phyloP scores from a whole-genome alignment of 2,329 filamentous ascomycete genomes.

The Chlorencoelia australis region DNA sequence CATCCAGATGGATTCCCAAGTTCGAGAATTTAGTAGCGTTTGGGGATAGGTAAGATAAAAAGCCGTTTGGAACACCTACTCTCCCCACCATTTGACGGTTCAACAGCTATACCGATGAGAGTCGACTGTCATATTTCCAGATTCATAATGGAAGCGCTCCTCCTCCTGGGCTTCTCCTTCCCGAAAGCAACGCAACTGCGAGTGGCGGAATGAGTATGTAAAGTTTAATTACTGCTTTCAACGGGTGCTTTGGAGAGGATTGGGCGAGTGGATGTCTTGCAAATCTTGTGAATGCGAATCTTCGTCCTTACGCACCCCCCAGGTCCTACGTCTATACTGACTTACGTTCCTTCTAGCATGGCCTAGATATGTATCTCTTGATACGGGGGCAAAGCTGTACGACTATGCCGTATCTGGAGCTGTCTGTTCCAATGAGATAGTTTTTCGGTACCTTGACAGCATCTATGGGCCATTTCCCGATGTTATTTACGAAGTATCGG shows the following conservation, averaged over 20 bases:
- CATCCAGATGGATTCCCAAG: slow-evolving; percentile 27
- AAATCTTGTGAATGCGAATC: too few relatives aligned
- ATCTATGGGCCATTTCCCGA: slow-evolving; percentile 51
- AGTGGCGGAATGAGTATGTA: slow-evolving; percentile 57
- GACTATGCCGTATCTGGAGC: slow-evolving; percentile 68
- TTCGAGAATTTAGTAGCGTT: slow-evolving; percentile 60
- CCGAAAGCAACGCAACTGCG: slow-evolving; percentile 41
- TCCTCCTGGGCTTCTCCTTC: slow-evolving; percentile 44
- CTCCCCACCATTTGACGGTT: too few relatives aligned
- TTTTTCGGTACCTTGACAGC: slow-evolving; percentile 40
- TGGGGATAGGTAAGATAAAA: slow-evolving; percentile 51
- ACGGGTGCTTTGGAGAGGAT: too few relatives aligned
- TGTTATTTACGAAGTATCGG: slow-evolving; percentile 49
- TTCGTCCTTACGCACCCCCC: too few relatives aligned
- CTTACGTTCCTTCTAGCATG: too few relatives aligned
- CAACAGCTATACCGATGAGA: slow-evolving; percentile 59
- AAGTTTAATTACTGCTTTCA: too few relatives aligned
- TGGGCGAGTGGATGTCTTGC: too few relatives aligned
- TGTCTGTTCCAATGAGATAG: slow-evolving; percentile 60
- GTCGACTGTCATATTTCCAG: slow-evolving; percentile 53
- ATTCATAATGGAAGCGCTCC: slow-evolving; percentile 48
- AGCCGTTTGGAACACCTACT: not conserved
- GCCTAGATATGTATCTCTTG: slow-evolving; percentile 55
- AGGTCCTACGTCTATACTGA: too few relatives aligned
- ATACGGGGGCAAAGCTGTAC: slow-evolving; percentile 45